Evolutionary conservation across 78 protist species (phyloP).

Genomic region (Dictyostelium citrinum): DNA sequence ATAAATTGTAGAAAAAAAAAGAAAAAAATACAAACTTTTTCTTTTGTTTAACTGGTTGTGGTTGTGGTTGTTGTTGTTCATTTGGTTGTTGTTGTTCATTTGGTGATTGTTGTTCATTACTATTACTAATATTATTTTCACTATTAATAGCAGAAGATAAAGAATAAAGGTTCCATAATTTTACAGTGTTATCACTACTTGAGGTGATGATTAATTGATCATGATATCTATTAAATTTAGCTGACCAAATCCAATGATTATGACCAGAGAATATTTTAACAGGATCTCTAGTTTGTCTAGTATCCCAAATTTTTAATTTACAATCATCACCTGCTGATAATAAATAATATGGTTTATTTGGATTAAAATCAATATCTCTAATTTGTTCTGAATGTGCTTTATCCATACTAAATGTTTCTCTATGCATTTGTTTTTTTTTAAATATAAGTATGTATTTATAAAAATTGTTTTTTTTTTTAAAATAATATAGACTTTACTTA

Average conservation of each 20-base stretch:
- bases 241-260: constrained; percentile 81
- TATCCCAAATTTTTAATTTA: constrained; percentile 80
- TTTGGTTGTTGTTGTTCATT: not conserved
- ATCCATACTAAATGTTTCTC: constrained; percentile 61
- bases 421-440: too few species aligned
- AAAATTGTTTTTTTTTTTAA: too few species aligned
- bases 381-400: constrained; percentile 71
- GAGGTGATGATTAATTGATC: constrained; percentile 76
- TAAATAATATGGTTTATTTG: constrained; percentile 57
- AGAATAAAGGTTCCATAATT: constrained; percentile 69
- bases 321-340: constrained; percentile 78
- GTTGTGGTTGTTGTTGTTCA: constrained; percentile 11
- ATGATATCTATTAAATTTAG: constrained; percentile 54
- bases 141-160: constrained; percentile 27
- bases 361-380: constrained; percentile 78
- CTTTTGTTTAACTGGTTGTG: constrained; percentile 10
- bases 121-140: not conserved
- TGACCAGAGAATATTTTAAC: constrained; percentile 60
- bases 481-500: too few species aligned
- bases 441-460: too few species aligned
- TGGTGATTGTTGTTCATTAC: not conserved
- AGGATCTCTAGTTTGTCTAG: constrained; percentile 42
- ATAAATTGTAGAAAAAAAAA: not conserved
- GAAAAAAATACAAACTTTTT: constrained; percentile 19
- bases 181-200: constrained; percentile 70